These are phyloP conservation scores for Leptomonas seymouri DNA, from an alignment of 208 protist genomes.

Conservation along the genomic window DNA sequence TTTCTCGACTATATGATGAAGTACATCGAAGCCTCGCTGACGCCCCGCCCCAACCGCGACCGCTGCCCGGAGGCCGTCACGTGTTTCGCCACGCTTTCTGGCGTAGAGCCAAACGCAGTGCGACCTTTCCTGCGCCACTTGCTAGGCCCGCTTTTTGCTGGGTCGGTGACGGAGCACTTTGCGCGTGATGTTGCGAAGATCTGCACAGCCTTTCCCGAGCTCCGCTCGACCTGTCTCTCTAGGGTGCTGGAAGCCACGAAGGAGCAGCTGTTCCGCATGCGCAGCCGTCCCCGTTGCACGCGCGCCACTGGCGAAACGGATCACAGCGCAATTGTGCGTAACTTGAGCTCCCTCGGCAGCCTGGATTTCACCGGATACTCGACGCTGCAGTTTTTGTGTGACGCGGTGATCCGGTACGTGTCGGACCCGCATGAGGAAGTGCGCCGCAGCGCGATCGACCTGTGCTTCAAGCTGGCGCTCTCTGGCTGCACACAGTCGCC, in stretches of 20 bases:
- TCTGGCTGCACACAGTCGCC: slow-evolving; percentile 81
- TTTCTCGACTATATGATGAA: slow-evolving; percentile 80
- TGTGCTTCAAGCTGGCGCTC: slow-evolving; percentile 90
- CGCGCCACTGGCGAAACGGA: slow-evolving; percentile 29
- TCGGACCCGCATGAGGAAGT: slow-evolving; percentile 85
- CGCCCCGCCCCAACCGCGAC: slow-evolving; percentile 45
- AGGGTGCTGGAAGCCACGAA: slow-evolving; percentile 88
- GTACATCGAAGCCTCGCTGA: slow-evolving; percentile 77
- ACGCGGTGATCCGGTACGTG: slow-evolving; percentile 79
- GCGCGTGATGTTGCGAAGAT: slow-evolving; percentile 84
- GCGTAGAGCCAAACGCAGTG: slow-evolving; percentile 69
- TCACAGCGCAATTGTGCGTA: slow-evolving; percentile 49
- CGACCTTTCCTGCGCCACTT: slow-evolving; percentile 80
- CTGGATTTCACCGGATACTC: slow-evolving; percentile 90
- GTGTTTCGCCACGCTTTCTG: slow-evolving; percentile 84
- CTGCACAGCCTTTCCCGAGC: slow-evolving; percentile 86
- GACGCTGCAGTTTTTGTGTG: slow-evolving; percentile 85
- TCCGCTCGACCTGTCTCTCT: slow-evolving; percentile 86
- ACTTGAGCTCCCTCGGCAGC: slow-evolving; percentile 67
- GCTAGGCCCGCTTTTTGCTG: slow-evolving; percentile 76
- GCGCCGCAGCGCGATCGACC: slow-evolving; percentile 81
- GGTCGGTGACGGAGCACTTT: slow-evolving; percentile 70
- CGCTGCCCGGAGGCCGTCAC: slow-evolving; percentile 80
- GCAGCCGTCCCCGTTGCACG: slow-evolving; percentile 24
- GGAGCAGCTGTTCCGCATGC: slow-evolving; percentile 56